Evolutionary conservation across 139 green algal species (phyloP).

Genomic region (Bryopsis sp.): DNA sequence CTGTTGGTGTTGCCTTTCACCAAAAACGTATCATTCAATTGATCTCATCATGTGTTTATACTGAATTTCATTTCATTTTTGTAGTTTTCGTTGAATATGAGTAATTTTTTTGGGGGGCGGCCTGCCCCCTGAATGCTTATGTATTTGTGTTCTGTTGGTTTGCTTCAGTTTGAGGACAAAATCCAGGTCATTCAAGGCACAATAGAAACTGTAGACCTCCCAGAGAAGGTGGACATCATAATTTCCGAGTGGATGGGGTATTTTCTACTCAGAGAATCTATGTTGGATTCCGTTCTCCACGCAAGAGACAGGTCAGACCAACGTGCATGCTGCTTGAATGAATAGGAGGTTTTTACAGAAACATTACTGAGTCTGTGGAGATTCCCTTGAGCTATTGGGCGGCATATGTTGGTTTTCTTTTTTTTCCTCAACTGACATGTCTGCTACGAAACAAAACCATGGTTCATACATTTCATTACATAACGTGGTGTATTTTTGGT

Average conservation of each 20-base stretch:
- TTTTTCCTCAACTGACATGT: too few relatives aligned
- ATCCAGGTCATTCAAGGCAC: constrained; percentile 92
- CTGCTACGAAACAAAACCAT: too few relatives aligned
- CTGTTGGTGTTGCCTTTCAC: too few relatives aligned
- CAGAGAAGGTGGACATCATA: constrained; percentile 98
- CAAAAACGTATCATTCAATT: too few relatives aligned
- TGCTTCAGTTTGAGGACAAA: constrained; percentile 47
- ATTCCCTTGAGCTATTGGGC: not conserved
- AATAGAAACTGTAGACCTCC: constrained; percentile 86
- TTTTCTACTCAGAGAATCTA: constrained; percentile 59
- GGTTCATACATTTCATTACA: too few relatives aligned
- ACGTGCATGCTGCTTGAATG: too few relatives aligned
- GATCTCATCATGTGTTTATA: too few relatives aligned
- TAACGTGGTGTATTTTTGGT: too few relatives aligned
- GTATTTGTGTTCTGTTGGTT: not conserved
- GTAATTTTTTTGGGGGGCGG: not conserved
- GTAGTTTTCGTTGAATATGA: not conserved
- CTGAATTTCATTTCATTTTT: not conserved
- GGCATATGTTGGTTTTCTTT: not conserved
- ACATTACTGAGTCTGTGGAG: not conserved
- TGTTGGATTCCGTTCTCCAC: constrained; percentile 91
- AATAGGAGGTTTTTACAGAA: not conserved
- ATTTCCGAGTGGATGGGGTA: constrained; percentile 70
- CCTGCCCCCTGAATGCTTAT: too few relatives aligned
- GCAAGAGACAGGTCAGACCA: constrained; percentile 34